Conservation (phyloP, 78 protist species). For the Tieghemostelium lacteum region DNA sequence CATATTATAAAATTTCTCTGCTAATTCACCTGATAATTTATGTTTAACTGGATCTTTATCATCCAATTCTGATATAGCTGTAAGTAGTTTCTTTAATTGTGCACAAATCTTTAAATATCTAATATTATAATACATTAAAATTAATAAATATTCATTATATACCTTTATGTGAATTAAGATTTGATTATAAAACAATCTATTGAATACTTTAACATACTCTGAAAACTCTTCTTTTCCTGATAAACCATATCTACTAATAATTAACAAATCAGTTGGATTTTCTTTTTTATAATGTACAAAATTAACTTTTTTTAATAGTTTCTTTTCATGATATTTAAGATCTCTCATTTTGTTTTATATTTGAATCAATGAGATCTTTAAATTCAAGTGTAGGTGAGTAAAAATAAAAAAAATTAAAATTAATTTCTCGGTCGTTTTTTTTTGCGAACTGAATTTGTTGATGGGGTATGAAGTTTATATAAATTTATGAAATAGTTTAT, state of each 20-base stretch:
- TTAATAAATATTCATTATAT: neutral
- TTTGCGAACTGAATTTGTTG: no score
- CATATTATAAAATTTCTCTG: constrained; percentile 65
- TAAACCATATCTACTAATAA: constrained; percentile 43
- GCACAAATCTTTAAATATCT: constrained; percentile 33
- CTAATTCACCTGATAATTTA: constrained; percentile 4
- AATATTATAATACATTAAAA: neutral
- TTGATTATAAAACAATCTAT: no score
- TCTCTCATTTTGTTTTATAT: constrained; percentile 20
- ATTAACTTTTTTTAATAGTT: constrained; percentile 53
- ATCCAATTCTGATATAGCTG: neutral
- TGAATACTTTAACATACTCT: neutral
- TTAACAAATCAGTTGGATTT: constrained; percentile 27
- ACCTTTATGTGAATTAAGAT: neutral
- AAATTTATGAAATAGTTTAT: no score
- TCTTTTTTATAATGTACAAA: constrained; percentile 56
- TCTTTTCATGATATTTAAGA: constrained; percentile 44
- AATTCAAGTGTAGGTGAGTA: no score
- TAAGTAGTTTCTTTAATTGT: constrained; percentile 31
- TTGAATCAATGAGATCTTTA: no score
- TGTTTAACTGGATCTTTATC: constrained; percentile 72
- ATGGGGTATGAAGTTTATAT: no score
- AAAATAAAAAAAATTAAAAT: no score
- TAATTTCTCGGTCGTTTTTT: no score
- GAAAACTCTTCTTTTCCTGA: constrained; percentile 57